phyloP scores from a whole-genome alignment of 768 basidiomycete species.

The Termitomyces sp. region DNA sequence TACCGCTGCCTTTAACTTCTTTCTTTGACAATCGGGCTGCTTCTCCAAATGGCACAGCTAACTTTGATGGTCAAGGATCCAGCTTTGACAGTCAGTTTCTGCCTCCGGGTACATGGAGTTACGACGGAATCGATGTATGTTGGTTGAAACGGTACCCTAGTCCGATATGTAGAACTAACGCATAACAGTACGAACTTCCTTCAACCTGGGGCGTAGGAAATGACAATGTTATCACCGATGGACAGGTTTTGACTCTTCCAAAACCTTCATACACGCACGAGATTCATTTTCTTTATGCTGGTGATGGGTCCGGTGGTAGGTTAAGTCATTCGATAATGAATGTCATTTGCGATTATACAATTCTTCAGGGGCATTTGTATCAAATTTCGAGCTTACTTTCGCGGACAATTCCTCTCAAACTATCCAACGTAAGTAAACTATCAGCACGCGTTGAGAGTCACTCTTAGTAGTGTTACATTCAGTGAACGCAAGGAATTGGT shows the following conservation, averaged over 20 bases:
- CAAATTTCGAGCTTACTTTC: constrained; percentile 32
- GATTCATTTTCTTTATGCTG: constrained; percentile 44
- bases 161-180: background rate
- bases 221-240: constrained; percentile 42
- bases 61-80: constrained; percentile 34
- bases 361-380: constrained; percentile 22
- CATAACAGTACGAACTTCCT: constrained; percentile 36
- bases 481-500: constrained; percentile 46
- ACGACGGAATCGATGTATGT: constrained; percentile 34
- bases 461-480: background rate
- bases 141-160: background rate
- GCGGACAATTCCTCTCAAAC: constrained; percentile 28
- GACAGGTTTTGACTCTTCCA: constrained; percentile 32
- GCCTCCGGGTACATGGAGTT: constrained; percentile 31
- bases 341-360: background rate
- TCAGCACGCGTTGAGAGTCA: background rate
- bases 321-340: background rate
- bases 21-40: constrained; percentile 41
- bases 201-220: constrained; percentile 30
- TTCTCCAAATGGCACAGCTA: constrained; percentile 30
- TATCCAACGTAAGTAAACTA: constrained; percentile 25
- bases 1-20: constrained; percentile 20
- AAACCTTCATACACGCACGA: constrained; percentile 36
- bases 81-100: constrained; percentile 38
- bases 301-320: constrained; percentile 23